Conservation (phyloP, 228 moss, liverwort and hornwort species). For the Sphagnum fallax region DNA sequence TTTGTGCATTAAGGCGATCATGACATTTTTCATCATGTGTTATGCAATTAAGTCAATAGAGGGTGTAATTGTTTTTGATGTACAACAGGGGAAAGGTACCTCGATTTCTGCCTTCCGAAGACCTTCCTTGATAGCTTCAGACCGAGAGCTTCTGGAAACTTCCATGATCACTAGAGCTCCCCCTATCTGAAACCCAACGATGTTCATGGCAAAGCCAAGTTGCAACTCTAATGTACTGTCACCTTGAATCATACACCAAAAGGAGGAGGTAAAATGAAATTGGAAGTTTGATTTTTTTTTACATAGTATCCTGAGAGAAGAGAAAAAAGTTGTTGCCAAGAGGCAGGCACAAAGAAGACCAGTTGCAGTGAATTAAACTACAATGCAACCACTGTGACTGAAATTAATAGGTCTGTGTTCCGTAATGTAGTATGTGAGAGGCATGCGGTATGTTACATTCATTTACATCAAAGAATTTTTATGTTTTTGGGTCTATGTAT, state of each 20-base stretch:
- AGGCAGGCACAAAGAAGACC: too few species aligned
- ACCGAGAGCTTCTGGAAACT: slow-evolving; percentile 52
- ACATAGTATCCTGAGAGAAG: too few species aligned
- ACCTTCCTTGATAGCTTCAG: slow-evolving; percentile 62
- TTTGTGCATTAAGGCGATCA: not conserved
- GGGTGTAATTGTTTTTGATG: not conserved
- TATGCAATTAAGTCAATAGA: too few species aligned
- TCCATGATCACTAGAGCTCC: slow-evolving; percentile 68
- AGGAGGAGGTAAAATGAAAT: not conserved
- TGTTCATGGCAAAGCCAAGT: not conserved
- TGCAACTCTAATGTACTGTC: not conserved
- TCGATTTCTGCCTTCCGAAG: slow-evolving; percentile 46
- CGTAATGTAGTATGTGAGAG: too few species aligned
- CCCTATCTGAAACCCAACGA: slow-evolving; percentile 38
- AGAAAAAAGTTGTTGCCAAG: too few species aligned
- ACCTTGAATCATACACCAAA: not conserved
- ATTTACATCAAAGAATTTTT: not conserved
- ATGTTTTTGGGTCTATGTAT: not conserved
- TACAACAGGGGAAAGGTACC: slow-evolving; percentile 11
- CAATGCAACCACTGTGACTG: too few species aligned
- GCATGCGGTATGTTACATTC: too few species aligned
- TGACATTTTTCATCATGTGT: too few species aligned
- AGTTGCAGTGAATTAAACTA: too few species aligned
- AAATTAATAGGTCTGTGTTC: too few species aligned
- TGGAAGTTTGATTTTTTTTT: not conserved